These are phyloP conservation scores for Aspergillus asperescens DNA, from an alignment of 495 filamentous ascomycete genomes.

Conservation along the genomic window DNA sequence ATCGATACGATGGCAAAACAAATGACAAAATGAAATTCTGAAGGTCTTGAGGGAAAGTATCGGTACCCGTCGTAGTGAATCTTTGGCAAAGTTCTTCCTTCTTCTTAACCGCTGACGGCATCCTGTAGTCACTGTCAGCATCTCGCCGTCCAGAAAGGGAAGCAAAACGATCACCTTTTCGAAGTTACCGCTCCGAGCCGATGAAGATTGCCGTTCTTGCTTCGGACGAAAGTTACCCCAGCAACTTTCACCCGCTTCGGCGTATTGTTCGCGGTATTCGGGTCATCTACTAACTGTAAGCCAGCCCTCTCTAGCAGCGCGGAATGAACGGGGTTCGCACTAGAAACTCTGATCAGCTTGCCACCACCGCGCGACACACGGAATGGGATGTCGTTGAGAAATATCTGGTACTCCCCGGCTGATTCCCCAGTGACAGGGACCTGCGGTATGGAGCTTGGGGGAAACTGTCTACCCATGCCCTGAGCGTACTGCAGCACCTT, in stretches of 20 bases:
- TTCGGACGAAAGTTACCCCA: conserved; percentile 82
- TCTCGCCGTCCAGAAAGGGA: background rate
- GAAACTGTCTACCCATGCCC: conserved; percentile 22
- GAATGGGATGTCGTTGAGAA: conserved; percentile 73
- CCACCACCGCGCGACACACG: conserved; percentile 70
- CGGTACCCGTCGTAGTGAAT: conserved; percentile 87
- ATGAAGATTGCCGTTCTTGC: conserved; percentile 87
- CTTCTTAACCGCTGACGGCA: conserved; percentile 55
- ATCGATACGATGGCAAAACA: conserved; percentile 6
- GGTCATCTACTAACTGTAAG: conserved; percentile 54
- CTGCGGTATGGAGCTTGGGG: conserved; percentile 32
- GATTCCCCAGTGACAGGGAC: conserved; percentile 30
- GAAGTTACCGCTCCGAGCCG: conserved; percentile 49
- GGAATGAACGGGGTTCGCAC: conserved; percentile 44
- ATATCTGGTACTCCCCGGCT: conserved; percentile 56
- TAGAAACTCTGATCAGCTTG: conserved; percentile 71
- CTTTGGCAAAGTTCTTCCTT: conserved; percentile 76
- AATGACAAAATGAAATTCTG: conserved; percentile 1
- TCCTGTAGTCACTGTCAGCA: conserved; percentile 31
- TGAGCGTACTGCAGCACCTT: conserved; percentile 44
- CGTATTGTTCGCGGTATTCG: conserved; percentile 60
- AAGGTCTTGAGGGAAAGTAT: conserved; percentile 16
- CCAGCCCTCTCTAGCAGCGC: conserved; percentile 18
- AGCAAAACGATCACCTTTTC: conserved; percentile 33
- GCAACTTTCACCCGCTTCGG: conserved; percentile 74